A percentile compares a stretch with the other conserved stretches of the same genome.
phyloP scores from a whole-genome alignment of 164 flowering plant genomes.

The Tinospora cordifolia region DNA sequence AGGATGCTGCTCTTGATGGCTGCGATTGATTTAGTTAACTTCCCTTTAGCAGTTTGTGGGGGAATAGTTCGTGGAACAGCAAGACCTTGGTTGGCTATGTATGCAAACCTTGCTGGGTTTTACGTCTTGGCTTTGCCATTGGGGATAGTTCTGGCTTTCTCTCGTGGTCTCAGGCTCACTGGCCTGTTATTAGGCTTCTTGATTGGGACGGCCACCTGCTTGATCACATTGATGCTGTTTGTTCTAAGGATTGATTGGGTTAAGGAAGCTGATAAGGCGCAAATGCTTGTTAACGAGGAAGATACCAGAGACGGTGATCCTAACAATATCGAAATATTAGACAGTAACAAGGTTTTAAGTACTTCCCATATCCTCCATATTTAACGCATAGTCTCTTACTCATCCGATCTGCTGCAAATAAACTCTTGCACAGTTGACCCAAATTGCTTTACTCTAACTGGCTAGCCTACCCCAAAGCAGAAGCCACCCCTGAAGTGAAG shows the following conservation, averaged over 20 bases:
- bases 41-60: conserved; percentile 67
- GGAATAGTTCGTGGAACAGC: conserved; percentile 88
- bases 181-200: conserved; percentile 68
- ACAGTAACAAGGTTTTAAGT: conserved; percentile 4
- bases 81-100: conserved; percentile 57
- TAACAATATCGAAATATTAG: background rate
- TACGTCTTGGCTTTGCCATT: conserved; percentile 75
- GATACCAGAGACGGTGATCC: conserved; percentile 12
- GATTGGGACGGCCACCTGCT: conserved; percentile 44
- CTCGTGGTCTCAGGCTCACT: conserved; percentile 37
- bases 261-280: conserved; percentile 64
- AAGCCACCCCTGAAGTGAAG: too few relatives aligned
- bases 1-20: conserved; percentile 71
- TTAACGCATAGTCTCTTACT: background rate
- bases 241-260: conserved; percentile 59
- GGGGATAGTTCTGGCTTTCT: conserved; percentile 57
- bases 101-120: conserved; percentile 67
- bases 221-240: conserved; percentile 44
- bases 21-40: conserved; percentile 60
- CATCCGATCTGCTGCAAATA: background rate
- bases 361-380: background rate
- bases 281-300: conserved; percentile 27
- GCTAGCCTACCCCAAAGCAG: too few relatives aligned
- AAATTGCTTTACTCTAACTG: background rate
- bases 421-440: background rate